Percentiles rank a stretch among this genome's conserved stretches.
Conservation (phyloP, 805 yeast genomes). For the Wickerhamiella galacta region DNA sequence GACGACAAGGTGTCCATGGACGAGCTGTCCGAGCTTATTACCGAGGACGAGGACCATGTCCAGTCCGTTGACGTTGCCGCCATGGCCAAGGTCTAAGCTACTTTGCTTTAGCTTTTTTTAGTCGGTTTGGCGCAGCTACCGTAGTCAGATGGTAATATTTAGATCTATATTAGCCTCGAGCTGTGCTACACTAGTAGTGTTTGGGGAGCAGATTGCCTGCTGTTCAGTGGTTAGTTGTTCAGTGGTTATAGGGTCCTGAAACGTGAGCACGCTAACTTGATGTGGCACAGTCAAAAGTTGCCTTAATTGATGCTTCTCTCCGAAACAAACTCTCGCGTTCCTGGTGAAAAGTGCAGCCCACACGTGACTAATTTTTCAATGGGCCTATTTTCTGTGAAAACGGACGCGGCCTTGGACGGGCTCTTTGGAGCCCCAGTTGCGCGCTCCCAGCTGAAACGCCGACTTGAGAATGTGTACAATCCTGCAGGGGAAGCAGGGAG, state of each 20-base stretch:
- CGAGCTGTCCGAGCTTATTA: constrained; percentile 57
- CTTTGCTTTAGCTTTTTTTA: neutral
- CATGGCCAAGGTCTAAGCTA: constrained; percentile 80
- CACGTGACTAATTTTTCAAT: constrained; percentile 5
- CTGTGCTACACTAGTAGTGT: no score
- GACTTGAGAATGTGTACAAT: no score
- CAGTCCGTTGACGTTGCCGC: constrained; percentile 99
- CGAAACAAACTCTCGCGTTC: no score
- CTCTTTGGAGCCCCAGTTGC: constrained; percentile 3
- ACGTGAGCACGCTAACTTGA: no score
- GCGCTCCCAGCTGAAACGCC: neutral
- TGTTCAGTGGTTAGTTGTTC: neutral
- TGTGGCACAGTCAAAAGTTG: no score
- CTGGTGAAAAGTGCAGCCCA: no score
- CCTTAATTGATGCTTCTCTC: no score
- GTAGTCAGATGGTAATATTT: neutral
- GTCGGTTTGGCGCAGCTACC: neutral
- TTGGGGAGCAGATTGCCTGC: no score
- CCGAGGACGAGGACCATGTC: constrained; percentile 96
- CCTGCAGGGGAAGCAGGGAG: no score
- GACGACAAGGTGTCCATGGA: constrained; percentile 90
- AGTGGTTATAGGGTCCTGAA: no score
- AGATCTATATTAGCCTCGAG: neutral
- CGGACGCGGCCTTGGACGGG: constrained; percentile 2
- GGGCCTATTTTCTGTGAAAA: constrained; percentile 6